Percentiles rank a stretch among this genome's conserved stretches.
These are phyloP conservation scores for Erodium moschatum DNA, from an alignment of 441 rosid genomes.

Conservation along the genomic window DNA sequence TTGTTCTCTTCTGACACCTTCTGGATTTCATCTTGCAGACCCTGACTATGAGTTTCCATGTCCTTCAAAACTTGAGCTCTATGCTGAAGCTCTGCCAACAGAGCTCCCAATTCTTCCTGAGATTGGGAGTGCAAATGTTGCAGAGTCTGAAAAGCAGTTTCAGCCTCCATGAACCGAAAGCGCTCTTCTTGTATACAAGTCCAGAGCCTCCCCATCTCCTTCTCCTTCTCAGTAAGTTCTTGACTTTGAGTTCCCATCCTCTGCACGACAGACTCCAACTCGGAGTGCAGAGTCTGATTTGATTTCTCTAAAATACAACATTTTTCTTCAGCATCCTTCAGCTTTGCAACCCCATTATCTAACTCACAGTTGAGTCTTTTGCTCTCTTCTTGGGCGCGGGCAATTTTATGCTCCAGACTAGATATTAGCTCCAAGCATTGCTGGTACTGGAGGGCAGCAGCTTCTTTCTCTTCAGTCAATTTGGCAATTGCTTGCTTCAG, in stretches of 20 bases:
- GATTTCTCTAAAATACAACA: slow-evolving; percentile 63
- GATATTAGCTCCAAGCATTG: slow-evolving; percentile 60
- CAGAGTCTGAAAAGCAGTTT: slow-evolving; percentile 88
- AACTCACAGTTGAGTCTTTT: slow-evolving; percentile 57
- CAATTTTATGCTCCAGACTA: slow-evolving; percentile 51
- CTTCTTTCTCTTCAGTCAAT: slow-evolving; percentile 62
- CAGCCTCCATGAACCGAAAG: slow-evolving; percentile 74
- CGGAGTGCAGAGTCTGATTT: slow-evolving; percentile 59
- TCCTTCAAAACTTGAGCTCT: slow-evolving; percentile 51
- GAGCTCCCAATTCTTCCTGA: slow-evolving; percentile 75
- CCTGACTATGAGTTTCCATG: slow-evolving; percentile 52
- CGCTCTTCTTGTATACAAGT: slow-evolving; percentile 76
- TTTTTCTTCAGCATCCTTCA: slow-evolving; percentile 73
- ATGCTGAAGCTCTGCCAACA: slow-evolving; percentile 51
- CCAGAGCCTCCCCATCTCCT: slow-evolving; percentile 79
- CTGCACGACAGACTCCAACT: slow-evolving; percentile 47
- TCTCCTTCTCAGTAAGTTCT: slow-evolving; percentile 75
- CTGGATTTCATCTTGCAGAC: slow-evolving; percentile 46
- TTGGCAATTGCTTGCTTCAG: slow-evolving; percentile 48
- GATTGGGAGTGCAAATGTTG: slow-evolving; percentile 86
- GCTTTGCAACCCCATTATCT: slow-evolving; percentile 52
- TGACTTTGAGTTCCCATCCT: slow-evolving; percentile 57
- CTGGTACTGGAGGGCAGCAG: slow-evolving; percentile 51
- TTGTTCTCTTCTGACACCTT: slow-evolving; percentile 49
- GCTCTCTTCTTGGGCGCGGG: slow-evolving; percentile 52